Evolutionary conservation across 1,284 basidiomycete species (phyloP), one percentile per base, ranked within the genome.

Genomic region (Sporisorium sorghi): DNA sequence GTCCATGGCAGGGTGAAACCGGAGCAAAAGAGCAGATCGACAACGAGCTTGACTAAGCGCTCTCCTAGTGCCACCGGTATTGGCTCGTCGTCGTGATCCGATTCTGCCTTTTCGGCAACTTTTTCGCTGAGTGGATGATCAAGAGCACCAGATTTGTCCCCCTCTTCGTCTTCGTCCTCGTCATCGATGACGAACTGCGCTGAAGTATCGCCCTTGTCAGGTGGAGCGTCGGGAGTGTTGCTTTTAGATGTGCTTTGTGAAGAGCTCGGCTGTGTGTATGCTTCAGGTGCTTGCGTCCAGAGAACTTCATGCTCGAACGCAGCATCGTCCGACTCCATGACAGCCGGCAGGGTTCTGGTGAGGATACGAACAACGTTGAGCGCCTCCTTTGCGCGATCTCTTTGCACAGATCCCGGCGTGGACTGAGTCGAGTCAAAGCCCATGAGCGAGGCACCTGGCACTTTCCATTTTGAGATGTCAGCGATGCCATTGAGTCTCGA

Each of bases 1-100:
- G 80, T 81, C 78, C 80, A 82, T 5, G 82, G 83, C 11, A 84
- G 67, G 23, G 80, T 77, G 64, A 84, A 83, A 39, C 81, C 81
- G 15, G 80, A 72, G 58, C 78, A 80, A 56, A 84, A 84, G 32
- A 84, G 74, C 9, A 83, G 69, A 42, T 84, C 80, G 35, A 83
- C 52, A 17, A 74, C 52, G 8, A 77, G 51, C 12, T 55, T 50
- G 10, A 79, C 47, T 2, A 82, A 57, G 12, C 76, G 59, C 30
- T 82, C 78, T 7, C 63, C 74, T 10, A 82, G 55, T 0, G 72
- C 58, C 2, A 71, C 35, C 23, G 64, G 67, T 30, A 57, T 42
- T n/a, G 58, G 17, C 21, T 63, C 63, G 3, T 58, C 55, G 11
- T 58, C 52, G 5, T 51, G 43, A 10, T 49, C 30, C 39, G 62